These are phyloP conservation scores for Closterium sp. DNA, from an alignment of 139 green algal species.

Conservation along the genomic window DNA sequence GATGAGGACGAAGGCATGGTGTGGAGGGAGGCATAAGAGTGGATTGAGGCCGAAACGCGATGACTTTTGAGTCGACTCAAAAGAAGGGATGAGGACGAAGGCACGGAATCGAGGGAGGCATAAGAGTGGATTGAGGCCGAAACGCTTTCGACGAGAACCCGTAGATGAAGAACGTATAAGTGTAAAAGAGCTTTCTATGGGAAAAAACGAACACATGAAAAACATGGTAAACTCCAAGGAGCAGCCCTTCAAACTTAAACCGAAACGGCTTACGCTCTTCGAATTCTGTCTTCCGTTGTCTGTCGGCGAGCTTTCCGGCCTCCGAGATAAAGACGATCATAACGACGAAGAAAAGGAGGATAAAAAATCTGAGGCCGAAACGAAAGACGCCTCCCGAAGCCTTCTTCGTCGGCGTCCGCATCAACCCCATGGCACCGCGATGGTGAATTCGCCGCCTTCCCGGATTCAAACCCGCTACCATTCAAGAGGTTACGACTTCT, in stretches of 20 bases:
- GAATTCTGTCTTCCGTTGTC: neutral
- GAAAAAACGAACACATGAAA: neutral
- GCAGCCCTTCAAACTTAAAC: neutral
- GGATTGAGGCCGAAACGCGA: too few species aligned
- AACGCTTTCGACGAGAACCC: too few species aligned
- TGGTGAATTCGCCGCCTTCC: neutral
- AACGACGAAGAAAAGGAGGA: slow-evolving; percentile 3
- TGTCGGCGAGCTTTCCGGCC: neutral
- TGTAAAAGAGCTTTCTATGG: neutral
- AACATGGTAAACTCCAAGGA: neutral
- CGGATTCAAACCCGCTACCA: neutral
- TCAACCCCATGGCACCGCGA: neutral
- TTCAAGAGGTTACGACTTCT: neutral
- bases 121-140: too few species aligned
- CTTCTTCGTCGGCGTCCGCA: neutral
- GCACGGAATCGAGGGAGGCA: too few species aligned
- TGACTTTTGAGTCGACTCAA: too few species aligned
- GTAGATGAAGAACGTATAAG: too few species aligned
- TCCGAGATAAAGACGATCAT: neutral
- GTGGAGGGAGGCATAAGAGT: too few species aligned
- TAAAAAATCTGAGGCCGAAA: neutral
- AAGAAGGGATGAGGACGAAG: too few species aligned
- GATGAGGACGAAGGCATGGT: neutral
- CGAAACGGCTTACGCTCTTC: neutral
- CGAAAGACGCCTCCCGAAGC: neutral